Percentiles rank a stretch among this genome's conserved stretches.
phyloP scores from a whole-genome alignment of 257 asterid genomes.

The Rhazya stricta region DNA sequence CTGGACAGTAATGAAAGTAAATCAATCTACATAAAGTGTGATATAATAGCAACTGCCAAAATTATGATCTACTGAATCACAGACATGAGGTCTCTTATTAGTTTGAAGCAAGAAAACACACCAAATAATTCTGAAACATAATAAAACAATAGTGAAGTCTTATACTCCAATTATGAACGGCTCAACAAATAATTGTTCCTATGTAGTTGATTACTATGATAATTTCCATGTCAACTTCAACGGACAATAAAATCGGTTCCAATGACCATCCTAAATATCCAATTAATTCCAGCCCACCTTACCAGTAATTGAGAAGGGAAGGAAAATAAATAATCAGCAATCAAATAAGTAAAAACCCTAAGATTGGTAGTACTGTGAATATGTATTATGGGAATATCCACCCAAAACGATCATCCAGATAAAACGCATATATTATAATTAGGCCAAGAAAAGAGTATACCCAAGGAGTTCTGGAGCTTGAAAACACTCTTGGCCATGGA shows the following conservation, averaged over 20 bases:
- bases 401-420: too few species aligned
- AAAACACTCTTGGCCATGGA: slow-evolving; percentile 60
- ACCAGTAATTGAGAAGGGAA: background rate
- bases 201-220: background rate
- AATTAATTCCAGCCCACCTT: background rate
- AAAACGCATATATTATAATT: background rate
- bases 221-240: background rate
- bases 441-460: slow-evolving; percentile 25
- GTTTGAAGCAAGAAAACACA: background rate
- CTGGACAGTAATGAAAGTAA: background rate
- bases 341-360: background rate
- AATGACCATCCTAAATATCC: background rate
- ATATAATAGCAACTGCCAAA: background rate
- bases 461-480: slow-evolving; percentile 59
- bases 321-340: background rate
- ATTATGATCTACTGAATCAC: background rate
- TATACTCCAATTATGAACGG: background rate
- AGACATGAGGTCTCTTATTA: background rate
- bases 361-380: background rate
- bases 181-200: background rate
- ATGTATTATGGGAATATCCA: background rate
- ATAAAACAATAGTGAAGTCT: background rate
- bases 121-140: background rate
- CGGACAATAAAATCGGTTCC: background rate
- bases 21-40: background rate